Conservation (phyloP, 2,329 filamentous ascomycete genomes). For the Fusarium sp. region DNA sequence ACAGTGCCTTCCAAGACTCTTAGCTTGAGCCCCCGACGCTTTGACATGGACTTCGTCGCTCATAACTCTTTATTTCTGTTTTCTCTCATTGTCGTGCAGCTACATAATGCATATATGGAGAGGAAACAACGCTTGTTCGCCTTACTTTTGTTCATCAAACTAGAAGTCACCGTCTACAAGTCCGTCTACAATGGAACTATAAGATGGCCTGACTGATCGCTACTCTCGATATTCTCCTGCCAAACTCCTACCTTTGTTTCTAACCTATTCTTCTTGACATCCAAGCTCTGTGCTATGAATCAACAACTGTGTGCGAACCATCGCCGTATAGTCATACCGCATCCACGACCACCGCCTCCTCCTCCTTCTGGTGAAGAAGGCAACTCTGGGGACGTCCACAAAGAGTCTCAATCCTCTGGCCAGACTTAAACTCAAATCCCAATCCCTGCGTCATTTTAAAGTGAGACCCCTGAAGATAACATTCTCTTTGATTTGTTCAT, state of each 20-base stretch:
- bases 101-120: neutral
- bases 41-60: neutral
- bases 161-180: neutral
- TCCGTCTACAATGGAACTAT: neutral
- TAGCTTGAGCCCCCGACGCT: neutral
- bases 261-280: neutral
- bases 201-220: neutral
- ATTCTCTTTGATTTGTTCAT: neutral
- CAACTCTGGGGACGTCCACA: too few species aligned
- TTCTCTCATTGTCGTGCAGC: neutral
- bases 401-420: too few species aligned
- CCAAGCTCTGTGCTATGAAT: neutral
- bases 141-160: neutral
- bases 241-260: neutral
- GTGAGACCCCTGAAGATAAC: neutral
- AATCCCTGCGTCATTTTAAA: neutral
- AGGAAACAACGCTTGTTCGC: constrained; percentile 12
- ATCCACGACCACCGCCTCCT: neutral
- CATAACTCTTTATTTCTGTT: neutral
- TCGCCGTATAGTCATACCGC: neutral
- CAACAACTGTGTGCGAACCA: neutral
- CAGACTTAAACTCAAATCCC: neutral
- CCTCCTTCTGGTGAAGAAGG: neutral
- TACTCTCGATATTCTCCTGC: neutral
- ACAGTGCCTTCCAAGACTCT: neutral